phyloP scores from a whole-genome alignment of 208 protist genomes.

The Entamoeba dispar region DNA sequence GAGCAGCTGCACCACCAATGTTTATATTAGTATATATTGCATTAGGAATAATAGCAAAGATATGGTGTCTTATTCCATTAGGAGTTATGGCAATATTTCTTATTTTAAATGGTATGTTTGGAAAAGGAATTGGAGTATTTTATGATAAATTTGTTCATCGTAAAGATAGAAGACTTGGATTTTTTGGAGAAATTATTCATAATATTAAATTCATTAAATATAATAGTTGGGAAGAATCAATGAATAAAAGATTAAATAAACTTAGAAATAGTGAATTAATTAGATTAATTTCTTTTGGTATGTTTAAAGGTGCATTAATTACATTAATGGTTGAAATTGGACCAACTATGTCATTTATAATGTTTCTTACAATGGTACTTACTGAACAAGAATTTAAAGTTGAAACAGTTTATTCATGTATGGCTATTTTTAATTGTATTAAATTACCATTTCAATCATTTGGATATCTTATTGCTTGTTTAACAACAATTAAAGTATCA shows the following conservation, averaged over 20 bases:
- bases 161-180: slow-evolving; percentile 34
- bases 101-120: slow-evolving; percentile 26
- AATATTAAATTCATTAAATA: slow-evolving; percentile 46
- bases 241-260: slow-evolving; percentile 20
- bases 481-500: background rate
- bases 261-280: slow-evolving; percentile 4
- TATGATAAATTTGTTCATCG: slow-evolving; percentile 7
- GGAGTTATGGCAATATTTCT: slow-evolving; percentile 28
- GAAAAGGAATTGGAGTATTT: background rate
- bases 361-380: background rate
- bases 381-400: background rate
- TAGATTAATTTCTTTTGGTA: background rate
- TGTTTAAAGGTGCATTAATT: background rate
- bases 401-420: background rate
- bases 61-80: background rate
- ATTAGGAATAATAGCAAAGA: slow-evolving; percentile 15
- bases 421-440: background rate
- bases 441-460: background rate
- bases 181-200: slow-evolving; percentile 34
- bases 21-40: slow-evolving; percentile 27
- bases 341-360: background rate
- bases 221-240: slow-evolving; percentile 38
- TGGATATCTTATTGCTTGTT: background rate
- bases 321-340: background rate
- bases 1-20: slow-evolving; percentile 30